Conservation (phyloP, 495 filamentous ascomycete genomes). For the Pseudevernia furfuracea region DNA sequence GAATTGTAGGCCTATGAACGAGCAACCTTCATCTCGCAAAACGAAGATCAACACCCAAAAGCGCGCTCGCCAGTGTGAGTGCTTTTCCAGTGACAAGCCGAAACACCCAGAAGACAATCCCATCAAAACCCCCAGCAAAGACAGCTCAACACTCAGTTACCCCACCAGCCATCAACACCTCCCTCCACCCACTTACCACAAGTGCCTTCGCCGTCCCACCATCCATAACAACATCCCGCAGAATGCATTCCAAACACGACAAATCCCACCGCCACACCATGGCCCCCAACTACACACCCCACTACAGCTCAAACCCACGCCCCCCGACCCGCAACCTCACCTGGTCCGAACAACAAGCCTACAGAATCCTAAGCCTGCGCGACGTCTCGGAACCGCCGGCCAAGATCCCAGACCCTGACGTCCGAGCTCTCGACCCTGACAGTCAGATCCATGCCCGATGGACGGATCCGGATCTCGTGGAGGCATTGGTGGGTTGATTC, state of each 20-base stretch:
- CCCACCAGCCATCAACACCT: not conserved
- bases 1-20: not conserved
- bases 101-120: not conserved
- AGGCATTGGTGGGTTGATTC: not conserved
- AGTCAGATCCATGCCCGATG: not conserved
- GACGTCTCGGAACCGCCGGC: not conserved
- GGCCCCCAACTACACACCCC: not conserved
- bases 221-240: not conserved
- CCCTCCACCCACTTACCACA: not conserved
- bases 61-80: not conserved
- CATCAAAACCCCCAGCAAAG: not conserved
- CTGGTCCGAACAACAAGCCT: not conserved
- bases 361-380: not conserved
- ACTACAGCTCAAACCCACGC: not conserved
- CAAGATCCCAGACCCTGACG: not conserved
- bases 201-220: not conserved
- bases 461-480: not conserved
- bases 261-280: not conserved
- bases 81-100: not conserved
- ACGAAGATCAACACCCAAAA: not conserved
- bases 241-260: slow-evolving; percentile 3
- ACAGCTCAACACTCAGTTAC: not conserved
- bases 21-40: not conserved
- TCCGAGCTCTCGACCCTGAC: not conserved
- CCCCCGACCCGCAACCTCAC: not conserved